Base-by-base conservation (phyloP, 2,329 filamentous ascomycete species). In the Colletotrichum somersetense region DNA sequence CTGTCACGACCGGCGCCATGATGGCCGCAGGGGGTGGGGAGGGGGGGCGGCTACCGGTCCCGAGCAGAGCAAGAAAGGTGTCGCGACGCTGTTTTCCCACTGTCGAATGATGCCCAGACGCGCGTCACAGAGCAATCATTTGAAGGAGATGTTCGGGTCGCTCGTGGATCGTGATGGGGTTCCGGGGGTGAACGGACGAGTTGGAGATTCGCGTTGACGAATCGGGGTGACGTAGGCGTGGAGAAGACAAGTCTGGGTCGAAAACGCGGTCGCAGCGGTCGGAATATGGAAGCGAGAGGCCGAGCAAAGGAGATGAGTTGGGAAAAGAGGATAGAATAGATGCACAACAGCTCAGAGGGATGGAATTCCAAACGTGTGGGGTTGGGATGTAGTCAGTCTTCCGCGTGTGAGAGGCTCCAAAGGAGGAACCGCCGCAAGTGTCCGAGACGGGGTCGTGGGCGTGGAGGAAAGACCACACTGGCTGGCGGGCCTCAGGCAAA, bases 1-100 rank as follows among this genome's bases (percentile, higher is more conserved):
- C 83, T 72, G 86, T 84, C 78, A 87, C 86, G 77, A 87, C 85
- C 73, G 88, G 87, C 79, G 87, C 87, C 88, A 90, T 90, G 75
- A 78, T 70, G 69, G 70, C 67, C 67, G 30, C 30, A 30, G 67
- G 35, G 58, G 52, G 50, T 48, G 48, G 42, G 56, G 57, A n/a
- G n/a, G 63, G 58, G 52, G 50, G 56, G 48, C 50, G 56, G 57
- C 71, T 66, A 67, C 57, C 67, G 62, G 66, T 62, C 67, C 56
- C 61, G 66, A 65, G 44, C 46, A 59, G 58, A 40, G 30, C 46
- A 23, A 26, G 44, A 16, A 70, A 38, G 14, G 30, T 40, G 70
- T 72, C 66, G 38, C 53, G 59, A 59, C 38, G 46, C 23, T 53
- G 16, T 57, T 61, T 16, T 67, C 56, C 67, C 35, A 56, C 55